Evolutionary conservation across 192 early-diverging fungal genomes (phyloP).

Genomic region (Backusella liffmaniae): DNA sequence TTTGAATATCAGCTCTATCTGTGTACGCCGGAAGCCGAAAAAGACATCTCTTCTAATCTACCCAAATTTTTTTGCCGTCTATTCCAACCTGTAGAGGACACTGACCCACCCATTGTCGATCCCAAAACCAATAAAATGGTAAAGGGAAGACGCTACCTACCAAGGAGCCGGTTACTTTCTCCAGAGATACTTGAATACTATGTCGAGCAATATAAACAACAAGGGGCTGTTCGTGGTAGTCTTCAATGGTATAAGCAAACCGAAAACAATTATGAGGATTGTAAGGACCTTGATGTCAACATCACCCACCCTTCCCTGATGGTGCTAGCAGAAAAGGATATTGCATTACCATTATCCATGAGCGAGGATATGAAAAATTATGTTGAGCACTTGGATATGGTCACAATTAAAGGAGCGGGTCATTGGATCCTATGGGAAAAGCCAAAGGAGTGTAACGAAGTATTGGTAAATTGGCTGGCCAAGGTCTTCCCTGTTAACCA

Average conservation of each 20-base stretch:
- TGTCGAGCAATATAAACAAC: constrained; percentile 29
- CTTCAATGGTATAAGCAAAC: constrained; percentile 52
- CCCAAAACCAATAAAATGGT: constrained; percentile 11
- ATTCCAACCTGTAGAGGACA: constrained; percentile 18
- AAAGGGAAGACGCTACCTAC: neutral
- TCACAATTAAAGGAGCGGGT: constrained; percentile 16
- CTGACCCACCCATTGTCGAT: constrained; percentile 16
- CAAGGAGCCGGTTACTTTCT: neutral
- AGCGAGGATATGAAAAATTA: constrained; percentile 15
- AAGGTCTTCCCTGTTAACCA: neutral
- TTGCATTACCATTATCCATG: constrained; percentile 21
- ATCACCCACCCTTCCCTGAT: constrained; percentile 7
- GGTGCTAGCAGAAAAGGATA: constrained; percentile 26
- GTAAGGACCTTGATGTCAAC: neutral
- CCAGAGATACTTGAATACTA: constrained; percentile 44
- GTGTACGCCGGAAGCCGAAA: constrained; percentile 28
- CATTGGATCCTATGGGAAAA: constrained; percentile 35
- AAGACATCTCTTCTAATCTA: constrained; percentile 18
- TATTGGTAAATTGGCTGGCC: constrained; percentile 12
- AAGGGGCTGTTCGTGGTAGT: constrained; percentile 45
- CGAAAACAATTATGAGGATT: constrained; percentile 26
- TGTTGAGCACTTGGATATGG: constrained; percentile 18
- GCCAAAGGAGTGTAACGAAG: constrained; percentile 11
- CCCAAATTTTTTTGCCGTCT: neutral
- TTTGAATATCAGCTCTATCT: constrained; percentile 51